Conservation (phyloP, 1,139 yeast species). For the Oligophagozyma castellii region DNA sequence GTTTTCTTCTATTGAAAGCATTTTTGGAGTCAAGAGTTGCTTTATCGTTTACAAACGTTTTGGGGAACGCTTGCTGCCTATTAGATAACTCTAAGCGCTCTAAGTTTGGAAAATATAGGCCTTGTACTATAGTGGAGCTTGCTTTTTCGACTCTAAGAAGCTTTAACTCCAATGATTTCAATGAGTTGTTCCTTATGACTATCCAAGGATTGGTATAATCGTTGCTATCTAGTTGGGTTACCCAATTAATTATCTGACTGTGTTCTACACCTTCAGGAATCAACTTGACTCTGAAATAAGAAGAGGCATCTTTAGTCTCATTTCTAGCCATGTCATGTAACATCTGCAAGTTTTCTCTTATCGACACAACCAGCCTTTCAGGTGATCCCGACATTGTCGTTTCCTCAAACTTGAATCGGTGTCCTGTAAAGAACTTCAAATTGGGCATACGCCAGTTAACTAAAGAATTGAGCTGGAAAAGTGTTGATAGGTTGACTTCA, state of each 20-base stretch:
- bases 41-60: constrained; percentile 1
- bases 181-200: constrained; percentile 9
- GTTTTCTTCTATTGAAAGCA: constrained; percentile 1
- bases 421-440: constrained; percentile 14
- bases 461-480: constrained; percentile 15
- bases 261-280: constrained; percentile 14
- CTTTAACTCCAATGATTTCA: constrained; percentile 11
- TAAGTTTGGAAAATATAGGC: constrained; percentile 14
- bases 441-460: constrained; percentile 15
- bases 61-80: constrained; percentile 3
- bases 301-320: constrained; percentile 15
- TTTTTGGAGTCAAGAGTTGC: constrained; percentile 2
- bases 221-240: constrained; percentile 5
- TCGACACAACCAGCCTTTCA: constrained; percentile 6
- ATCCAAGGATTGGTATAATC: constrained; percentile 9
- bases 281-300: constrained; percentile 13
- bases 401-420: constrained; percentile 15
- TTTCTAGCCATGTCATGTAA: constrained; percentile 10
- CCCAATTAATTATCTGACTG: constrained; percentile 15
- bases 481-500: constrained; percentile 6
- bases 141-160: constrained; percentile 6
- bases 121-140: constrained; percentile 10
- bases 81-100: constrained; percentile 7
- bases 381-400: constrained; percentile 9
- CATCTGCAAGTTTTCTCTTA: constrained; percentile 9